phyloP scores from a whole-genome alignment of 75 land plant species.

The Cupressus sempervirens region DNA sequence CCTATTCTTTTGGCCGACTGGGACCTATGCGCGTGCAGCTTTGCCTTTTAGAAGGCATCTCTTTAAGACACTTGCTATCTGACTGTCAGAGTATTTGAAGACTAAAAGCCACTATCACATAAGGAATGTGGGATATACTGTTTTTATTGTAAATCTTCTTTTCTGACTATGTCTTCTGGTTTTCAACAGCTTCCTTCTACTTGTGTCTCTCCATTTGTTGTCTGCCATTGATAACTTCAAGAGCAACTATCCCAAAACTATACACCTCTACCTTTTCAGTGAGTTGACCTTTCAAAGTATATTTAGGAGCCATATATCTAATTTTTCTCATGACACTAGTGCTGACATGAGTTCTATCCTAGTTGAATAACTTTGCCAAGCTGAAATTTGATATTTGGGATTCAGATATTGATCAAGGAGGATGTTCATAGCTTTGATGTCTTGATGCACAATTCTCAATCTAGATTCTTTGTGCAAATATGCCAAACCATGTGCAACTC shows the following conservation, averaged over 20 bases:
- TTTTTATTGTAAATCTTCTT: no score
- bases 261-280: slow-evolving; percentile 42
- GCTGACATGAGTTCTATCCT: slow-evolving; percentile 36
- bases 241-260: slow-evolving; percentile 38
- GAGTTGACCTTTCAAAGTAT: slow-evolving; percentile 37
- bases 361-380: slow-evolving; percentile 25
- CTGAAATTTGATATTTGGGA: slow-evolving; percentile 36
- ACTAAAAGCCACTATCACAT: no score
- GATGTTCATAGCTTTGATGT: slow-evolving; percentile 45
- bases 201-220: not conserved
- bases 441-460: slow-evolving; percentile 39
- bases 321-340: slow-evolving; percentile 45
- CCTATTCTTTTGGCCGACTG: no score
- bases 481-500: slow-evolving; percentile 41
- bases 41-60: no score
- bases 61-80: no score
- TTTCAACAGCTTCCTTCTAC: no score
- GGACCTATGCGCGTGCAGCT: no score
- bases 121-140: no score
- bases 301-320: slow-evolving; percentile 48
- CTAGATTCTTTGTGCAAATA: slow-evolving; percentile 40
- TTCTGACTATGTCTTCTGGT: no score
- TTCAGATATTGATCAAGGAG: slow-evolving; percentile 31
- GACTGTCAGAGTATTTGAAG: no score
- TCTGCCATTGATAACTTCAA: slow-evolving; percentile 24